Evolutionary conservation across 305 asterid species (phyloP).

Genomic region (Petunia hybrid): DNA sequence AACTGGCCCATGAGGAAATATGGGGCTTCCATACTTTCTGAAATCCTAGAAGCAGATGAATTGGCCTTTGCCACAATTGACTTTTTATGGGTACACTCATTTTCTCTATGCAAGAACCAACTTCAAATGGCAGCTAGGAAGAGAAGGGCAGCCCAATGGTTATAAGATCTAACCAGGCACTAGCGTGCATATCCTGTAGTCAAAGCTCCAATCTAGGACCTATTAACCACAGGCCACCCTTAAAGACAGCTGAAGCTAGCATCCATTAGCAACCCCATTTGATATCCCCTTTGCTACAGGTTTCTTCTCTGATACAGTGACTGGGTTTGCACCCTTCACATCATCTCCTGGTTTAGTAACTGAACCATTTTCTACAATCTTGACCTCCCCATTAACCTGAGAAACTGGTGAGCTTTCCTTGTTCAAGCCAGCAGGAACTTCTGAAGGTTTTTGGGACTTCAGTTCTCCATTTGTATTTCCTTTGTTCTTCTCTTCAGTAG

Average conservation of each 20-base stretch:
- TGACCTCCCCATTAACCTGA: constrained; percentile 37
- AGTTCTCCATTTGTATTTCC: constrained; percentile 44
- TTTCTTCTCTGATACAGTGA: constrained; percentile 42
- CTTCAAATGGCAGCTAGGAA: not conserved
- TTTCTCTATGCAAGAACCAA: constrained; percentile 21
- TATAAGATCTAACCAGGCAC: constrained; percentile 29
- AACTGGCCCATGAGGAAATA: constrained; percentile 39
- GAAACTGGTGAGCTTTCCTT: constrained; percentile 31
- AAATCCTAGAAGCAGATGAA: constrained; percentile 25
- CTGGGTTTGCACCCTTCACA: constrained; percentile 28
- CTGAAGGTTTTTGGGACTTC: constrained; percentile 39
- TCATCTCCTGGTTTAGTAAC: constrained; percentile 36
- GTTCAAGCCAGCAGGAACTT: constrained; percentile 33
- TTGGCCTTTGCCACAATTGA: not conserved
- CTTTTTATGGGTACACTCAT: not conserved
- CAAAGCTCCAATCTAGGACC: constrained; percentile 23
- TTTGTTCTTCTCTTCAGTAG: constrained; percentile 50
- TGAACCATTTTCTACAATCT: constrained; percentile 33
- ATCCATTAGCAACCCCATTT: constrained; percentile 50
- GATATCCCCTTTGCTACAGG: constrained; percentile 41
- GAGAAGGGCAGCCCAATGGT: constrained; percentile 4
- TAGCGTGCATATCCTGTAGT: not conserved
- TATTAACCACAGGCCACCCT: constrained; percentile 35
- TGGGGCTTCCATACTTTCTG: constrained; percentile 29
- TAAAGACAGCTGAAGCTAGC: constrained; percentile 43